A percentile compares a stretch with the other conserved stretches of the same genome.
Evolutionary conservation across 768 basidiomycete species (phyloP).

Genomic region (Lactarius deliciosus): DNA sequence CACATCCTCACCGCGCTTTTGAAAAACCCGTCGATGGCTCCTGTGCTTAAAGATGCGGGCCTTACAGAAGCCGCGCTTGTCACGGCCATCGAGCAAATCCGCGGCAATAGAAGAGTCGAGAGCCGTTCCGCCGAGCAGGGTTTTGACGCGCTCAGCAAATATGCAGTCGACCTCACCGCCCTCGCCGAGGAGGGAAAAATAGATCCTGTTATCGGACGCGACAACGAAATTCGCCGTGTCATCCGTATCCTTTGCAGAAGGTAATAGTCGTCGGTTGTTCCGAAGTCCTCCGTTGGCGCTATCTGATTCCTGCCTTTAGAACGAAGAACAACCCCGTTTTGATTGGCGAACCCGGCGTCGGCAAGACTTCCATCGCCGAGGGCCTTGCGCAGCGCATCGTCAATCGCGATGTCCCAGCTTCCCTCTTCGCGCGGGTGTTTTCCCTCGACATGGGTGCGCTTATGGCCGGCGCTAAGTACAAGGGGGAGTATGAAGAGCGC

Average conservation of each 20-base stretch:
- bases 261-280: constrained; percentile 36
- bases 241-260: constrained; percentile 82
- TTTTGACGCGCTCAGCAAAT: constrained; percentile 90
- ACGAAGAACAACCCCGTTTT: constrained; percentile 98
- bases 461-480: constrained; percentile 91
- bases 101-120: constrained; percentile 85
- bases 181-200: constrained; percentile 90
- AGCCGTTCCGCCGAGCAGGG: constrained; percentile 85
- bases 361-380: constrained; percentile 94
- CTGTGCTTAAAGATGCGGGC: constrained; percentile 71
- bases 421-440: constrained; percentile 70
- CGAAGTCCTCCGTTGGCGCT: not conserved
- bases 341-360: constrained; percentile 93
- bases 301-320: constrained; percentile 39
- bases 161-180: constrained; percentile 81
- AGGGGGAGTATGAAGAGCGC: constrained; percentile 96
- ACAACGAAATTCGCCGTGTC: constrained; percentile 85
- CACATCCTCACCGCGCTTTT: constrained; percentile 85
- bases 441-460: constrained; percentile 95
- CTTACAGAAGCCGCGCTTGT: constrained; percentile 72
- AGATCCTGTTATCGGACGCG: constrained; percentile 93
- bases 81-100: constrained; percentile 73
- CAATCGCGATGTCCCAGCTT: constrained; percentile 85
- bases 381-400: constrained; percentile 95
- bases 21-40: constrained; percentile 65